phyloP scores from a whole-genome alignment of 805 yeast genomes.

The Nakazawaea peltata region DNA sequence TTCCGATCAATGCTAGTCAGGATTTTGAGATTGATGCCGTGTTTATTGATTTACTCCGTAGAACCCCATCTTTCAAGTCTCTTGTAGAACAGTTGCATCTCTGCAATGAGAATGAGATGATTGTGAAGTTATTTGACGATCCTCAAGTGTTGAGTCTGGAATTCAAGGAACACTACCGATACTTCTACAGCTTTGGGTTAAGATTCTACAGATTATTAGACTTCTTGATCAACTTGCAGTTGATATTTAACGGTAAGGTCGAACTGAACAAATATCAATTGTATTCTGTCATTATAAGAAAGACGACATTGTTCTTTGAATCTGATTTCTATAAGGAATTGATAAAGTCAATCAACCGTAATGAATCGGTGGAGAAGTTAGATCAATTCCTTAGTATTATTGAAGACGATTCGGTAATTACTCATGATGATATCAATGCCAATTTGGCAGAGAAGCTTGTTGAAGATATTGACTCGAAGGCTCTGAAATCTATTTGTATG shows the following conservation, averaged over 20 bases:
- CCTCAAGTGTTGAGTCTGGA: neutral
- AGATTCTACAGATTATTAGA: conserved; percentile 6
- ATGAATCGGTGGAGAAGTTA: neutral
- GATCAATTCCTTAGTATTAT: conserved; percentile 2
- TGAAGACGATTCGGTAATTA: neutral
- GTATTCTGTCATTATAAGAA: conserved; percentile 3
- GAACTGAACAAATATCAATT: conserved; percentile 2
- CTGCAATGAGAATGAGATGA: neutral
- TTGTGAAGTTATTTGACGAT: neutral
- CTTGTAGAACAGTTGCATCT: conserved; percentile 1
- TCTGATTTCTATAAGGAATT: conserved; percentile 5
- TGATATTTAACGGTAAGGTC: neutral
- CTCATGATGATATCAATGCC: conserved; percentile 5
- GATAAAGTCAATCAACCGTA: neutral
- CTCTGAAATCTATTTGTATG: neutral
- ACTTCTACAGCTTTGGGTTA: conserved; percentile 1
- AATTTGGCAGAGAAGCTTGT: neutral
- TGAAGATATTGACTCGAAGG: neutral
- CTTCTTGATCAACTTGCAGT: conserved; percentile 2
- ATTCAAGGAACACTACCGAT: conserved; percentile 5
- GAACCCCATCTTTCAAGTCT: conserved; percentile 4
- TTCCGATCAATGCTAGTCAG: neutral
- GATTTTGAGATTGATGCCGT: conserved; percentile 5
- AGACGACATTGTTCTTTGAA: neutral
- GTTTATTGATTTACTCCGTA: conserved; percentile 1